Evolutionary conservation across 169 alveolate species (phyloP).

Genomic region (Cryptosporidium canis): DNA sequence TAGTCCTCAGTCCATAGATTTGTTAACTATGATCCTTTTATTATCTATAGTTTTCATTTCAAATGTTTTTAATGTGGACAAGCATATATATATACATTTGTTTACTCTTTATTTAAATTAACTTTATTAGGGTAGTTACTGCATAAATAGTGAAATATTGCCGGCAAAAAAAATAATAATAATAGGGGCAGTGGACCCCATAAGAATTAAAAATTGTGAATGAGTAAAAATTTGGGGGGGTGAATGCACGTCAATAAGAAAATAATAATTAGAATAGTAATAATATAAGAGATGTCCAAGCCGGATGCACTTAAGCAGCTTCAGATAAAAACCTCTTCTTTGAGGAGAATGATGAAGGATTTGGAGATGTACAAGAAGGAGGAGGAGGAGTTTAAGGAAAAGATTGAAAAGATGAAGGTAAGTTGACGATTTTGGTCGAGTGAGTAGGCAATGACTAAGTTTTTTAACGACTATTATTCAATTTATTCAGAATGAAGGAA

Average conservation of each 20-base stretch:
- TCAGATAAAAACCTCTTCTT: conserved; percentile 35
- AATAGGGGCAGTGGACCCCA: too few relatives aligned
- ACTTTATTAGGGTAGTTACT: too few relatives aligned
- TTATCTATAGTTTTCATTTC: too few relatives aligned
- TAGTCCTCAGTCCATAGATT: too few relatives aligned
- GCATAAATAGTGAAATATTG: background rate
- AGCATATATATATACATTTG: too few relatives aligned
- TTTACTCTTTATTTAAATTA: too few relatives aligned
- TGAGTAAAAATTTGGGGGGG: background rate
- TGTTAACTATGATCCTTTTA: too few relatives aligned
- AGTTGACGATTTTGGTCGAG: background rate
- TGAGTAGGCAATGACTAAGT: background rate
- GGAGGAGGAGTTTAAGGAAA: conserved; percentile 47
- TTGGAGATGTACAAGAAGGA: conserved; percentile 56
- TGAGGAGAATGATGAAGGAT: conserved; percentile 55
- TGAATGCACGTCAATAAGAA: background rate
- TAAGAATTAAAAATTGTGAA: background rate
- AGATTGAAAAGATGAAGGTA: conserved; percentile 63
- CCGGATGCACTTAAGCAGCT: conserved; percentile 17
- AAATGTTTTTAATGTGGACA: too few relatives aligned
- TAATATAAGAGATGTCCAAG: conserved; percentile 7
- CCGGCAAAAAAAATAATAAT: background rate
- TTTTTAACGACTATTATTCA: background rate
- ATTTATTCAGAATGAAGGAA: conserved; percentile 46
- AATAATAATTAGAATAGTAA: background rate